Percentiles rank a stretch among this genome's conserved stretches.
Conservation (phyloP, 2,329 filamentous ascomycete genomes). For the Colletotrichum sojae region DNA sequence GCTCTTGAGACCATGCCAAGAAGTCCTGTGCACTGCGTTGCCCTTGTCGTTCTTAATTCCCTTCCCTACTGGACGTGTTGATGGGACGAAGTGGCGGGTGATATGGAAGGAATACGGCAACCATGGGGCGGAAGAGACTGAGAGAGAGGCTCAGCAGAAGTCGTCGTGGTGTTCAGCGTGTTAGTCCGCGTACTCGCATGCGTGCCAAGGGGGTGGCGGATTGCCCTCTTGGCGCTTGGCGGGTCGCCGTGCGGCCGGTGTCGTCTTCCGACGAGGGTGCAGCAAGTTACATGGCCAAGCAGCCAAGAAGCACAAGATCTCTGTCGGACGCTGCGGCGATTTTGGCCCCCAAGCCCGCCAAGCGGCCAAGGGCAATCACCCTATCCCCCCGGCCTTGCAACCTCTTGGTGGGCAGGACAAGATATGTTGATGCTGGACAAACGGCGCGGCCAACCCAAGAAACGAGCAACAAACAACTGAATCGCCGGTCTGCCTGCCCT, state of each 20-base stretch:
- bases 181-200: neutral
- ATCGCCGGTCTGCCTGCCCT: constrained; percentile 2
- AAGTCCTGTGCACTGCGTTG: constrained; percentile 29
- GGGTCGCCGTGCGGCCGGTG: constrained; percentile 36
- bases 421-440: neutral
- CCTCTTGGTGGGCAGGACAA: constrained; percentile 1
- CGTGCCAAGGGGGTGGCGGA: constrained; percentile 23
- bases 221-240: constrained; percentile 37
- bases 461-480: constrained; percentile 16
- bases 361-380: constrained; percentile 30
- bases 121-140: too few species aligned
- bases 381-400: neutral
- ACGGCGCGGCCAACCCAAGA: constrained; percentile 4
- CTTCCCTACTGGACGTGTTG: neutral
- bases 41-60: constrained; percentile 8
- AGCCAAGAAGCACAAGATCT: constrained; percentile 37
- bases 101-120: neutral
- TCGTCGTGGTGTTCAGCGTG: constrained; percentile 3
- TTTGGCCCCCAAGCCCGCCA: constrained; percentile 22
- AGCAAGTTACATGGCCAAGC: constrained; percentile 17
- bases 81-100: constrained; percentile 27
- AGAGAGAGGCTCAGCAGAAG: constrained; percentile 18
- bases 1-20: constrained; percentile 41
- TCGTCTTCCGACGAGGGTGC: constrained; percentile 32
- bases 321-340: constrained; percentile 17